Evolutionary conservation across 2,329 filamentous ascomycete genomes (phyloP), one percentile per base, ranked within the genome.

Genomic region (Claviceps pazoutovae): DNA sequence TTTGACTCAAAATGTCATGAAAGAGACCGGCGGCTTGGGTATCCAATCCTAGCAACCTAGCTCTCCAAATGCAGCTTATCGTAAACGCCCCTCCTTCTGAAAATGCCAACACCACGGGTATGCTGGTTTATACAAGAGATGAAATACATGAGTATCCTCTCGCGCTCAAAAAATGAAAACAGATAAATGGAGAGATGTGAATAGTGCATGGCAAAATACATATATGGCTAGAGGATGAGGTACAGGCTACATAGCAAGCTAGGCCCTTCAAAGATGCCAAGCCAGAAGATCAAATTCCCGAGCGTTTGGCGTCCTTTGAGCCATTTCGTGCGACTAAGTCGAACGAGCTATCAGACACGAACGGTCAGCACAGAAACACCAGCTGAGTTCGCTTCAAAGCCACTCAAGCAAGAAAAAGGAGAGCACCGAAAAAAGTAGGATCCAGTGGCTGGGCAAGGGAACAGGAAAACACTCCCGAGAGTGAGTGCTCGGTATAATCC

Each of bases 221-320:
- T 14, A 1, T 26, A 19, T 38, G 41, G 16, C 58, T 59, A 82
- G 34, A 82, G 61, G 43, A 82, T 75, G 52, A 82, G 60, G 57
- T 82, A 82, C 50, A 82, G 60, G 52, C 77, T 81, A 58, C 78
- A 81, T 23, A 82, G 61, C 41, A 87, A 63, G 65, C 83, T 87
- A 1, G 86, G 86, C 0, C 84, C 84, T 2, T 84, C 84, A 54
- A 87, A 86, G n/a, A 90, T 75, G 0, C 86, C 84, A 42, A 86
- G 61, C 86, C 86, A 91, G 59, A 90, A 90, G 3, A 88, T 73
- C 7, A 86, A 64, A 61, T 91, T 90, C 0, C 85, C 86, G 19
- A 89, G 59, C 1, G 79, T 76, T 58, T 77, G 73, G 58, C 74
- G 72, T 23, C 77, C 77, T 57, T 76, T 79, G 62, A 89, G 69